Evolutionary conservation across 148 eudicot species (phyloP), one percentile per base, ranked within the genome.

Genomic region (Arbutus unedo): DNA sequence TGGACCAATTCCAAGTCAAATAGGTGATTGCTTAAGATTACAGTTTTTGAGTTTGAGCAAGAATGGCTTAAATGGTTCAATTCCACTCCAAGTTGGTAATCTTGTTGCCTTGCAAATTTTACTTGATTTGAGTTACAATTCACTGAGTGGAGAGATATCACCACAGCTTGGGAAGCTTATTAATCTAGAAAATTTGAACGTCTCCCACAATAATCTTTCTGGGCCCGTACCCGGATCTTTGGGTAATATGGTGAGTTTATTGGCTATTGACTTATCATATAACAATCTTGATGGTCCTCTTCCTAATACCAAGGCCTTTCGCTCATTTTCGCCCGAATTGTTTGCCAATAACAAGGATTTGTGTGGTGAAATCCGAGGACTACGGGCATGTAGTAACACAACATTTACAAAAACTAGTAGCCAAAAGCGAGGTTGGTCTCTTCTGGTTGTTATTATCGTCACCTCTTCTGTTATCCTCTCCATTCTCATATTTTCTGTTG

Each of bases 91-190:
- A 48, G n/a, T 82, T 44, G 88, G 88, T n/a, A 57, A 82, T 14
- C 51, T 83, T 44, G 74, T 8, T 3, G 47, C 62, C 4, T 48
- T 86, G 9, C 86, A 86, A 76, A 9, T 73, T n/a, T 41, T 77
- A 7, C 68, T 88, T 5, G 90, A 87, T 66, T 11, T 87, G 59
- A 87, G 89, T 49, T 53, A 83, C 38, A 85, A 85, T 56, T 82
- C 53, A 6, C 71, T 82, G n/a, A 41, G 51, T 3, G 83, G 85
- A 14, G 72, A 66, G 25, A 85, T 85, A 57, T 76, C 83, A 25
- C 6, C 57, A 8, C 25, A 74, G 53, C 74, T 85, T 1, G 85
- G 88, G 1, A 41, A 74, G 41, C 83, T 85, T 6, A 6, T 4
- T 18, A 45, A 9, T 44, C 82, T 85, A 21, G 80, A 85, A 74